Base-by-base conservation (phyloP, 2,329 filamentous ascomycete genomes). In the Aspergillus fischeri region DNA sequence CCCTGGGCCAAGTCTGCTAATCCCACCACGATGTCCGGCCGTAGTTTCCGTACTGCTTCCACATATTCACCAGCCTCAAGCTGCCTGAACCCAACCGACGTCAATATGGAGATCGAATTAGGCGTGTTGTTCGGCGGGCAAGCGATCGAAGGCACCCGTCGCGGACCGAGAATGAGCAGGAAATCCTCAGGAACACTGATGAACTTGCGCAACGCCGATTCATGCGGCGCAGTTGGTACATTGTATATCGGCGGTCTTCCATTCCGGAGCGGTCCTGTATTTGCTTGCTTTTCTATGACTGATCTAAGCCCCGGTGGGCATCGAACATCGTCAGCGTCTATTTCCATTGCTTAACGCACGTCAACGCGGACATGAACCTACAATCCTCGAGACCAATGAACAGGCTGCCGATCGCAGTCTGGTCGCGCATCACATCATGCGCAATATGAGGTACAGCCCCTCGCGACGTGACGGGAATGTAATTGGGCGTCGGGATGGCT, bases 331-430 rank as follows among this genome's bases (percentile, higher is more conserved):
- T 75, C 63, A 75, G 73, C 44, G 20, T 54, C 53, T 57, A 11
- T 49, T 52, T 27, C 29, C 55, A 49, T 32, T 50, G 28, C 27
- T 7, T 45, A 24, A 38, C 11, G 29, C 28, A 14, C 11, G 28
- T 9, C 17, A 1, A n/a, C 5, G n/a, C 51, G 24, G 41, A 24
- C 28, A 53, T 27, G 27, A 32, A 74, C 89, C 75, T 81, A 97
- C 94, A 97, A 74, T 99, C 94, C 80, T 99, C 94, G 28, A 97
- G 78, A 0, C 89, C 90, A 67, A 94, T 79, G 70, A 96, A 96
- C 3, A 90, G 81, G 27, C 89, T 89, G 28, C 79, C 78, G 58
- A 95, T 80, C 4, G 82, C 72, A 1, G 87, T 86, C 66, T 88
- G 80, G 55, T 85, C 86, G 44, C 76, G 73, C 63, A 94, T 80